These are phyloP conservation scores for Ascochyta pisi DNA, from an alignment of 2,329 filamentous ascomycete genomes.

Conservation along the genomic window DNA sequence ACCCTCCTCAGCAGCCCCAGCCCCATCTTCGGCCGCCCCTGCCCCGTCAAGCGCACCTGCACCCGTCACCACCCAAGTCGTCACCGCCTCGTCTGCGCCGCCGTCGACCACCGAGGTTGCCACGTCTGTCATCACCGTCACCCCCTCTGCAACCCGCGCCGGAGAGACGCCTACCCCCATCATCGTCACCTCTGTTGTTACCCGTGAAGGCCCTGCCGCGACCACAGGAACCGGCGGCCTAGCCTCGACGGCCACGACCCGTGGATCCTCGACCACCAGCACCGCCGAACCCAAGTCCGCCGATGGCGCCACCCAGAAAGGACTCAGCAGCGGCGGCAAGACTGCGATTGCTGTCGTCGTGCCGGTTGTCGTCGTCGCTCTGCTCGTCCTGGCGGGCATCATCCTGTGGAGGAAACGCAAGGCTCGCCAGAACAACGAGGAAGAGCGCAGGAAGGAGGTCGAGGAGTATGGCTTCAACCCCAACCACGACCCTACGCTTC, in stretches of 20 bases:
- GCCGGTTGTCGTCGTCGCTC: slow-evolving; percentile 84
- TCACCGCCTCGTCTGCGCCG: slow-evolving; percentile 34
- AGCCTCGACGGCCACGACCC: slow-evolving; percentile 18
- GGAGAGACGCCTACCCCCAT: slow-evolving; percentile 30
- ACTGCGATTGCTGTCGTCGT: slow-evolving; percentile 95
- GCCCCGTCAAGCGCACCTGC: slow-evolving; percentile 22
- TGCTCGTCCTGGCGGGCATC: slow-evolving; percentile 77
- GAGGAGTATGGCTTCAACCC: slow-evolving; percentile 98
- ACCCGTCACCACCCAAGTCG: slow-evolving; percentile 18
- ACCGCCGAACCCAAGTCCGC: slow-evolving; percentile 21
- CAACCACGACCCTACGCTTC: slow-evolving; percentile 88
- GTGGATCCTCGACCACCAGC: slow-evolving; percentile 18
- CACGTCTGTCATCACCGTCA: slow-evolving; percentile 33
- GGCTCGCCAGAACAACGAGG: slow-evolving; percentile 81
- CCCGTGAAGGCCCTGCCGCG: slow-evolving; percentile 12
- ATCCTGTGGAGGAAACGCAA: slow-evolving; percentile 91
- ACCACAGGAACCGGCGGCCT: slow-evolving; percentile 17
- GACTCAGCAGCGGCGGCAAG: slow-evolving; percentile 68
- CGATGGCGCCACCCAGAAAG: slow-evolving; percentile 31
- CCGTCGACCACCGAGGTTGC: slow-evolving; percentile 27
- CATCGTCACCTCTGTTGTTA: slow-evolving; percentile 26
- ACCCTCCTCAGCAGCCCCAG: slow-evolving; percentile 10
- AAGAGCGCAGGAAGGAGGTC: slow-evolving; percentile 91
- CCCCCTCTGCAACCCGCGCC: slow-evolving; percentile 23
- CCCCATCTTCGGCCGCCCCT: slow-evolving; percentile 15